These are phyloP conservation scores for Leucogyrophana mollusca DNA, from an alignment of 768 basidiomycete genomes.

Conservation along the genomic window DNA sequence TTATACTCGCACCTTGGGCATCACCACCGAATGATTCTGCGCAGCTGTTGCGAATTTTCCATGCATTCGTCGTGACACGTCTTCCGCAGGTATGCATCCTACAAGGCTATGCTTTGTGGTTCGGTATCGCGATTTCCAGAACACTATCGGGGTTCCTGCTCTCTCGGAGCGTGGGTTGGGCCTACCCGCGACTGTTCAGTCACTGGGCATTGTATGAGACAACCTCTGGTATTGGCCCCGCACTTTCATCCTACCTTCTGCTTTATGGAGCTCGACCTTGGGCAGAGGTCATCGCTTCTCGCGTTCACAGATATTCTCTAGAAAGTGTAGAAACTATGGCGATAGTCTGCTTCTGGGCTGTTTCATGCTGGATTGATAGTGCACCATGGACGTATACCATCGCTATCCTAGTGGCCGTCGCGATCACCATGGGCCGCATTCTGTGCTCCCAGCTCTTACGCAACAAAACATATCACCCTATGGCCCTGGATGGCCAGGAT, in stretches of 20 bases:
- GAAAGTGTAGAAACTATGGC: conserved; percentile 13
- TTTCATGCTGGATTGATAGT: conserved; percentile 27
- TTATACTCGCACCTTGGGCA: conserved; percentile 38
- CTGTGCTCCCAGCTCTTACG: neutral
- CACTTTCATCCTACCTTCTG: conserved; percentile 23
- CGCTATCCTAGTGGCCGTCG: conserved; percentile 23
- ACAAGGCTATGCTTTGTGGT: conserved; percentile 20
- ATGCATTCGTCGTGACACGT: conserved; percentile 12
- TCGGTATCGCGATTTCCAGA: conserved; percentile 16
- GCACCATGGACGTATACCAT: conserved; percentile 40
- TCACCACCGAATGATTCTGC: conserved; percentile 20
- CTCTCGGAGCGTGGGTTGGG: conserved; percentile 33
- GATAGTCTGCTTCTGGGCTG: conserved; percentile 8
- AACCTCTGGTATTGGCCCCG: conserved; percentile 35
- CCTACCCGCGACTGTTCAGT: conserved; percentile 35
- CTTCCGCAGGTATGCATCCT: conserved; percentile 7
- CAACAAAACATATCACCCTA: conserved; percentile 2
- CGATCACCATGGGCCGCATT: conserved; percentile 15
- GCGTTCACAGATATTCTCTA: conserved; percentile 5
- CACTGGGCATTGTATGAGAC: conserved; percentile 41
- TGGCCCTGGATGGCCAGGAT: conserved; percentile 1
- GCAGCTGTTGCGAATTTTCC: conserved; percentile 19
- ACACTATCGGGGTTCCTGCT: conserved; percentile 20
- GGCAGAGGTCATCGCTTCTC: neutral
- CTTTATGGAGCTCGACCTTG: conserved; percentile 14